phyloP scores from a whole-genome alignment of 805 yeast genomes.

The Cephaloascus albidus region DNA sequence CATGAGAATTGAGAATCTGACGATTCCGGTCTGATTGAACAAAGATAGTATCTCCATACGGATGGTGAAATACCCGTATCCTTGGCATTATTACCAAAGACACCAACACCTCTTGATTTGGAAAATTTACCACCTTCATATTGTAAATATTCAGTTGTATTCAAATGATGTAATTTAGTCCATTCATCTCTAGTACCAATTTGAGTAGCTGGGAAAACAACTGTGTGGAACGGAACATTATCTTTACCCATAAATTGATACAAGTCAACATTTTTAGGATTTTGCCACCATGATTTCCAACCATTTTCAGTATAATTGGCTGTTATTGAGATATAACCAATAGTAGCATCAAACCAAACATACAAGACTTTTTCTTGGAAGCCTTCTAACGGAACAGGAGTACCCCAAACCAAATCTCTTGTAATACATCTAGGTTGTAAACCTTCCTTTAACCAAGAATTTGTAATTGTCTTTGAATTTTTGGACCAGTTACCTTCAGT shows the following conservation, averaged over 20 bases:
- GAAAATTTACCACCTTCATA: conserved; percentile 98
- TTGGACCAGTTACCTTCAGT: conserved; percentile 83
- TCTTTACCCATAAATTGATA: conserved; percentile 99
- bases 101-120: conserved; percentile 96
- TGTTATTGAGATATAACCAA: conserved; percentile 94
- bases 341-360: conserved; percentile 99
- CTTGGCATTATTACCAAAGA: conserved; percentile 94
- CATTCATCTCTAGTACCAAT: conserved; percentile 83
- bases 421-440: conserved; percentile 92
- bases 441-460: conserved; percentile 92
- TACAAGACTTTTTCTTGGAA: conserved; percentile 86
- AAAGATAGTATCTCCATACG: conserved; percentile 96
- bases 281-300: conserved; percentile 93
- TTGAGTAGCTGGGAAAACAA: conserved; percentile 90
- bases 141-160: conserved; percentile 93
- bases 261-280: conserved; percentile 80
- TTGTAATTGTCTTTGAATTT: conserved; percentile 81
- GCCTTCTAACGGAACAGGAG: conserved; percentile 88
- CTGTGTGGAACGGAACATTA: conserved; percentile 97
- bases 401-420: conserved; percentile 97
- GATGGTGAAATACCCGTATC: conserved; percentile 86
- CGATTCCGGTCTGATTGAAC: conserved; percentile 88
- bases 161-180: conserved; percentile 86
- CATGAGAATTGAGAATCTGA: conserved; percentile 97
- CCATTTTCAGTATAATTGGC: conserved; percentile 71